Base-by-base conservation (phyloP, 2,329 filamentous ascomycete species). In the Salinomyces thailandicus region DNA sequence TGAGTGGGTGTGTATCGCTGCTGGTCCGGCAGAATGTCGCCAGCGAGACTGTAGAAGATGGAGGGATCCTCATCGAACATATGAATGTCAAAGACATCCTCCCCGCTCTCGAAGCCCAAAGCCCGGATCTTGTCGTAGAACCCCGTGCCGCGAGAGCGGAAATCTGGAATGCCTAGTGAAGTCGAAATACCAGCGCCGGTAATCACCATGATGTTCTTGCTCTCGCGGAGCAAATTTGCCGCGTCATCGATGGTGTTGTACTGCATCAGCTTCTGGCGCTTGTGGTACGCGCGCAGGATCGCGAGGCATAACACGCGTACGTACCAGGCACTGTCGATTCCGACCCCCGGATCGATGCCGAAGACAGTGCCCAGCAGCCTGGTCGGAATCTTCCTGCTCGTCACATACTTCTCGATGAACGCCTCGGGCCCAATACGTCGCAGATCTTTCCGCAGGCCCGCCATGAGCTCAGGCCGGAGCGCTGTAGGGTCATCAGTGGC, bases 161-260 rank as follows among this genome's bases (percentile, higher is more conserved):
- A 98, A 60, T 98, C 91, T 4, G 91, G 91, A 41, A 98, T 96
- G 43, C 91, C 91, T 14, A 98, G 76, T 35, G 85, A 94, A 1
- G 91, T 98, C 17, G 87, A 95, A 49, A 98, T 96, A 48, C 91
- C 91, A 13, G 91, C 91, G 35, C 91, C 91, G 1, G 91, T 96
- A 48, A 98, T 75, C 46, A 96, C 82, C 53, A 98, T 76, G 58
- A 98, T 87, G 59, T 94, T 93, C 48, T 75, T 75, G 39, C 79
- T 77, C 41, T 73, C 72, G 49, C 75, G 69, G 29, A 98, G 71
- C 34, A 98, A 68, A 11, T 70, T 63, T 6, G 91, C 86, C 4
- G 85, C 91, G 62, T 98, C 86, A 46, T 93, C 82, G 35, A 96
- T 71, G 1, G 80, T 79, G 64, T 94, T 94, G 70, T 85, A 87